These are phyloP conservation scores for Xylariaceae sp. DNA, from an alignment of 2,329 filamentous ascomycete genomes.

Conservation along the genomic window DNA sequence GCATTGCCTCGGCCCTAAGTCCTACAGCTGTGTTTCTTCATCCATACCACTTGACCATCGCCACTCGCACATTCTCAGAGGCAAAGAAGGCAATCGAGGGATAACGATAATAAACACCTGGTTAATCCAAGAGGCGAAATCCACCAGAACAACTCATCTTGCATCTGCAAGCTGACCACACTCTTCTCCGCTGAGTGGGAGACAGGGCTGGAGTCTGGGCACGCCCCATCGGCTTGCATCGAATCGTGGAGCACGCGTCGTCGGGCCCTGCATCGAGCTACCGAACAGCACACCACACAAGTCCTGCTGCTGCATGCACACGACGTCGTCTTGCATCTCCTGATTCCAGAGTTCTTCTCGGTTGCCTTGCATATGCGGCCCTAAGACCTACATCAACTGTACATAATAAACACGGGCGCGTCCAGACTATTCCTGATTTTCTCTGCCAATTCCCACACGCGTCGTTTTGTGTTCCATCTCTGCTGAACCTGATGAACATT, in stretches of 20 bases:
- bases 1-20: conserved; percentile 7
- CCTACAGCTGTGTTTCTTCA: conserved; percentile 7
- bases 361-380: conserved; percentile 17
- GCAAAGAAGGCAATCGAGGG: no score
- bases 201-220: no score
- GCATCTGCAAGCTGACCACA: conserved; percentile 11
- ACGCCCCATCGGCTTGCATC: not conserved
- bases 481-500: no score
- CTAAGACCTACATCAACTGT: conserved; percentile 18
- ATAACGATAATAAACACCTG: not conserved
- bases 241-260: conserved; percentile 8
- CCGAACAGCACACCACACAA: conserved; percentile 7
- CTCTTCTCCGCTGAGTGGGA: not conserved
- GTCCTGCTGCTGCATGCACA: conserved; percentile 6
- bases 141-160: conserved; percentile 19
- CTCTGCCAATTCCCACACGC: conserved; percentile 7
- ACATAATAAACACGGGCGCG: conserved; percentile 7
- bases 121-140: conserved; percentile 1
- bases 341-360: conserved; percentile 4
- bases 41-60: no score
- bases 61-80: no score
- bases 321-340: conserved; percentile 14
- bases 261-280: conserved; percentile 10
- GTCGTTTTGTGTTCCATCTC: conserved; percentile 8
- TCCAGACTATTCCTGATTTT: conserved; percentile 6